Evolutionary conservation across 371 early-diverging fungal genomes (phyloP).

Genomic region (Syncephalastrum sp.): DNA sequence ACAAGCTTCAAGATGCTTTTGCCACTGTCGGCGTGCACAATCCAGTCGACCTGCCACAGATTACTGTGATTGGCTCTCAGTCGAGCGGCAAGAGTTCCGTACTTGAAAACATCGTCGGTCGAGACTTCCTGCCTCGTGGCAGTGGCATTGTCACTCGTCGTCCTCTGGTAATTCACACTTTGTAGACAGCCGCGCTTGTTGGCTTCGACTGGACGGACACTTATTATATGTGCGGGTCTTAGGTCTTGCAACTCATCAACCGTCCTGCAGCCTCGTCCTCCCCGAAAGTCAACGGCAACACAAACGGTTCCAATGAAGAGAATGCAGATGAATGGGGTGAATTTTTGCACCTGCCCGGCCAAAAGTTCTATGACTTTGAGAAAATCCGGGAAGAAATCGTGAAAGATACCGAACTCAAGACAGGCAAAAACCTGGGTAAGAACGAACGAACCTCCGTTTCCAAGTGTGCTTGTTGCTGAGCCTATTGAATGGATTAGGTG

Average conservation of each 20-base stretch:
- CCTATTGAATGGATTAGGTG: constrained; percentile 43
- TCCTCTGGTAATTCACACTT: constrained; percentile 68
- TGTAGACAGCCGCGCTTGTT: neutral
- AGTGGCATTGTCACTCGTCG: constrained; percentile 95
- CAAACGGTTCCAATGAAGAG: constrained; percentile 27
- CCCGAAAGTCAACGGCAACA: constrained; percentile 22
- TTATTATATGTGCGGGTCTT: neutral
- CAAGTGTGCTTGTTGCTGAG: neutral
- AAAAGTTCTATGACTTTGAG: constrained; percentile 90
- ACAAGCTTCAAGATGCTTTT: constrained; percentile 97
- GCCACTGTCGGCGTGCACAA: constrained; percentile 93
- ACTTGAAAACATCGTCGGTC: constrained; percentile 98
- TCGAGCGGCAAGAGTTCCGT: constrained; percentile 99
- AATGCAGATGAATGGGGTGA: constrained; percentile 95
- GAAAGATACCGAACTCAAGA: constrained; percentile 90
- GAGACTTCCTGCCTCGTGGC: constrained; percentile 98
- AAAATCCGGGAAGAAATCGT: constrained; percentile 95
- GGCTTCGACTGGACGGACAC: neutral
- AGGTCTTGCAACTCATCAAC: constrained; percentile 96
- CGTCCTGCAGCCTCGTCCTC: constrained; percentile 48
- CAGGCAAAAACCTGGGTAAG: constrained; percentile 85
- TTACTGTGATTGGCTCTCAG: constrained; percentile 97
- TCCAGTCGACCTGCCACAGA: constrained; percentile 98
- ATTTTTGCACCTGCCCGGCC: constrained; percentile 92
- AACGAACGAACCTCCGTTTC: neutral